Base-by-base conservation (phyloP, 2,329 filamentous ascomycete species). In the Nemania sp. region DNA sequence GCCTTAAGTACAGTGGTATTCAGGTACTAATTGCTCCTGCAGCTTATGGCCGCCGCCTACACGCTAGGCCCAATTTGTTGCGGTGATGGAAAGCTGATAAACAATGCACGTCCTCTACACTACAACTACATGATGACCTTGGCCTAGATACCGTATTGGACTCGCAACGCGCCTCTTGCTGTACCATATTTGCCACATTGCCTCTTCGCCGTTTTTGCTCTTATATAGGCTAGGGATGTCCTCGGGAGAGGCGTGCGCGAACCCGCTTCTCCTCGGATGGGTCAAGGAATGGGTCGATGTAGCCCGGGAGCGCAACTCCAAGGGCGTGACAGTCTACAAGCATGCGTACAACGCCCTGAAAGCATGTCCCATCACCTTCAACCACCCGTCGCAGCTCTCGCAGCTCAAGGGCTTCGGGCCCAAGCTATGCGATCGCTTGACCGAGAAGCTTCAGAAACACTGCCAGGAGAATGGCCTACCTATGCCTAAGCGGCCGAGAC, bases 331-430 rank as follows among this genome's bases (percentile, higher is more conserved):
- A n/a, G 87, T 85, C 0, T 94, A 92, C 74, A 89, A 85, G 65
- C 86, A 88, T 67, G 91, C 91, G 1, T 91, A 91, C 70, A 83
- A 91, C 59, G 90, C 90, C 2, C 84, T 95, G 73, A 90, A 88
- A 74, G 85, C 85, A 12, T 93, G 90, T 65, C 90, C 91, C 0
- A 78, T 91, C 40, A 76, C 77, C 1, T 90, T 92, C 66, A 78
- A 83, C 17, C 91, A 95, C 72, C 90, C 91, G 2, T 86, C 87
- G 5, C 84, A 92, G 76, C 84, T 90, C 1, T 83, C 87, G 67
- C 84, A 88, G 67, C 81, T 95, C n/a, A 87, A 86, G 62, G 90
- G 90, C 0, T 87, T 92, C 60, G 91, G 91, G 0, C 83, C 85
- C 0, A 91, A 88, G 67, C 77, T 93, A 15, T 91, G 87, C 69